Conservation (phyloP, 345 rosid species). For the Dovyalis caffra region DNA sequence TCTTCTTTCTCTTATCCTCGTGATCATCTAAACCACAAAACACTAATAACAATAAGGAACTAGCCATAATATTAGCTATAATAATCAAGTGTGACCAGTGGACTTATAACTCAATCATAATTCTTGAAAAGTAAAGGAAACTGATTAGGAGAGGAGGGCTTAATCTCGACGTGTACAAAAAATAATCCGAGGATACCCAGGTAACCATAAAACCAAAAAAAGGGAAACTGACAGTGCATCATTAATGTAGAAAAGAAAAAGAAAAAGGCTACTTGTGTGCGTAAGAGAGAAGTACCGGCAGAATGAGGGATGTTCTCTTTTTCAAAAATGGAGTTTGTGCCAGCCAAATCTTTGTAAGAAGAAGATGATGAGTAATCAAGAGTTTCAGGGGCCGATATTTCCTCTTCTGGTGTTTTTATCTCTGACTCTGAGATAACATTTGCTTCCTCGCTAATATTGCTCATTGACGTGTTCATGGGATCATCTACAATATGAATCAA, state of each 20-base stretch:
- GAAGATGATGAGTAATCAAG: slow-evolving; percentile 36
- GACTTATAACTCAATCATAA: neutral
- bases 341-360: slow-evolving; percentile 36
- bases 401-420: slow-evolving; percentile 46
- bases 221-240: neutral
- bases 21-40: neutral
- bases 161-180: neutral
- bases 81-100: neutral
- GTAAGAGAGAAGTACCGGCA: neutral
- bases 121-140: neutral
- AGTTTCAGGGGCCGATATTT: slow-evolving; percentile 25
- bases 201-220: neutral
- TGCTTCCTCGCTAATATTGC: slow-evolving; percentile 41
- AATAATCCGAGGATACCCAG: neutral
- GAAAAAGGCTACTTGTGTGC: neutral
- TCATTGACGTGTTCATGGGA: slow-evolving; percentile 33
- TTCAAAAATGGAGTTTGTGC: slow-evolving; percentile 23
- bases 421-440: slow-evolving; percentile 41
- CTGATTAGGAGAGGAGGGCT: neutral
- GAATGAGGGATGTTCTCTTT: slow-evolving; percentile 6
- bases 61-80: neutral
- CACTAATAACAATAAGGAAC: neutral
- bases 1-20: slow-evolving; percentile 41
- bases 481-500: slow-evolving; percentile 36
- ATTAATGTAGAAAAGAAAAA: neutral